Percentiles rank a stretch among this genome's conserved stretches.
phyloP scores from a whole-genome alignment of 306 rosid genomes.

The Medicago arabica region DNA sequence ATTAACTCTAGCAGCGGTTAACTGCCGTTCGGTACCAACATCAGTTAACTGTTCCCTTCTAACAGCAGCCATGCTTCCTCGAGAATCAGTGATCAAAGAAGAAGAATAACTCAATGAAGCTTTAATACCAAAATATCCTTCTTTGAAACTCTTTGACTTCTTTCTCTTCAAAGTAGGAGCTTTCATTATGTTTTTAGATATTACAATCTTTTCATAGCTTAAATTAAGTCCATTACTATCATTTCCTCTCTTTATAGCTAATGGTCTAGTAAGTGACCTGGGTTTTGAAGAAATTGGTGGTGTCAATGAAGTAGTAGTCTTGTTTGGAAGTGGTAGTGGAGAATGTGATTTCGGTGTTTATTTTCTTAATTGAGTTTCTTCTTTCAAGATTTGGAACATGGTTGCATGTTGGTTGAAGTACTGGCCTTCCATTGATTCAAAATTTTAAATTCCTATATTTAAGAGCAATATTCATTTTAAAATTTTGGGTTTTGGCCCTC shows the following conservation, averaged over 20 bases:
- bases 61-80: conserved; percentile 94
- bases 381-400: conserved; percentile 75
- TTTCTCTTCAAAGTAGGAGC: conserved; percentile 75
- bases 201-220: conserved; percentile 68
- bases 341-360: conserved; percentile 54
- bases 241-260: conserved; percentile 72
- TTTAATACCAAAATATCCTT: conserved; percentile 50
- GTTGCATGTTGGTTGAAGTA: conserved; percentile 89
- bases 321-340: conserved; percentile 44
- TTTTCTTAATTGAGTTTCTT: conserved; percentile 68
- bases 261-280: conserved; percentile 72
- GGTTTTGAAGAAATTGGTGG: conserved; percentile 78
- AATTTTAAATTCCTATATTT: too few species aligned
- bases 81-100: conserved; percentile 84
- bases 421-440: conserved; percentile 75
- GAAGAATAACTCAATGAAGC: conserved; percentile 74
- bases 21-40: too few species aligned
- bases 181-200: conserved; percentile 54
- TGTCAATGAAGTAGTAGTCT: conserved; percentile 44
- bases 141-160: conserved; percentile 90
- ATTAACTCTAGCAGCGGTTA: too few species aligned
- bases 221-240: conserved; percentile 62
- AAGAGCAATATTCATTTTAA: too few species aligned
- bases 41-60: conserved; percentile 68
- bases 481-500: too few species aligned